A percentile compares a stretch with the other conserved stretches of the same genome.
Conservation (phyloP, 202 grass and related monocot species). For the Eragrostis tef region DNA sequence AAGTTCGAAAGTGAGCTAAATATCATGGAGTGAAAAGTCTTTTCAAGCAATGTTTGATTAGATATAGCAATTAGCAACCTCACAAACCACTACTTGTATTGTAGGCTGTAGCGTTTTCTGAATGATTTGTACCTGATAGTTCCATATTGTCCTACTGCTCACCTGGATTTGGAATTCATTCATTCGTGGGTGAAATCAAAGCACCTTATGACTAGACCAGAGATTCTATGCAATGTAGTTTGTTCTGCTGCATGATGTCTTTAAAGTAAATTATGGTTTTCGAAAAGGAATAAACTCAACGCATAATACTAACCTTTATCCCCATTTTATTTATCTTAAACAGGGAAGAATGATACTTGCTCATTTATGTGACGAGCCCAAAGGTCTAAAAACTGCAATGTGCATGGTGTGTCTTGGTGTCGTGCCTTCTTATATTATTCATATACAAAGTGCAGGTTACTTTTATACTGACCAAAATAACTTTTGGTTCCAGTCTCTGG, state of each 20-base stretch:
- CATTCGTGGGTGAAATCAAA: constrained; percentile 19
- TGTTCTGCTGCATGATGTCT: neutral
- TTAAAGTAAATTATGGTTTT: neutral
- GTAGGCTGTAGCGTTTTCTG: neutral
- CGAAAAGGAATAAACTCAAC: neutral
- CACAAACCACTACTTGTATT: neutral
- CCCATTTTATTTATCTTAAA: constrained; percentile 28
- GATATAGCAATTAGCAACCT: neutral
- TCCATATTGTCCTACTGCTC: neutral
- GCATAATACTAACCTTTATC: neutral
- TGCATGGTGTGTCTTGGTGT: constrained; percentile 68
- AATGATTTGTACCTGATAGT: neutral
- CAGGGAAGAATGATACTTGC: constrained; percentile 99
- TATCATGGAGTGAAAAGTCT: too few relatives aligned
- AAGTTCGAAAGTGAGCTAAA: neutral
- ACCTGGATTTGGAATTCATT: constrained; percentile 34
- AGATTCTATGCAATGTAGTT: constrained; percentile 11
- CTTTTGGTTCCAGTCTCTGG: constrained; percentile 64
- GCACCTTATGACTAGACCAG: neutral
- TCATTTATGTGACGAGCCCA: constrained; percentile 91
- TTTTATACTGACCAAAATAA: constrained; percentile 21
- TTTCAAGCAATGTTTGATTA: neutral
- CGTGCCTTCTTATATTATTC: constrained; percentile 27
- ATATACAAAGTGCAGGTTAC: neutral
- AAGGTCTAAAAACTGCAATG: constrained; percentile 95